A percentile compares a stretch with the other conserved stretches of the same genome.
Conservation (phyloP, 257 asterid species). For the Rhazya stricta region DNA sequence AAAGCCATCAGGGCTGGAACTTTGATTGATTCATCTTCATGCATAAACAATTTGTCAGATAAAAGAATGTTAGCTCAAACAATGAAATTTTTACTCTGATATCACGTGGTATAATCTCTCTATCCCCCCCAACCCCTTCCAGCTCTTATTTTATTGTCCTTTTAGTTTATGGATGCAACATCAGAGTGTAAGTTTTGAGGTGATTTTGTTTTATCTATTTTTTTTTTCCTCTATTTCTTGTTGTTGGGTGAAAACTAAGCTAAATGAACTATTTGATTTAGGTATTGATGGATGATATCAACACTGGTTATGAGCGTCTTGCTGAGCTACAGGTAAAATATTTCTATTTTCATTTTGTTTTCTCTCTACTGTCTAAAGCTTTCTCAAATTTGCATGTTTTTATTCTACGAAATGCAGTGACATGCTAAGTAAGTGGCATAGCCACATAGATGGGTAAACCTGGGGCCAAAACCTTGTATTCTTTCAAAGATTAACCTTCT, state of each 20-base stretch:
- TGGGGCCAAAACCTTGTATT: no score
- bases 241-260: neutral
- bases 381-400: neutral
- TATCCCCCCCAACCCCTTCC: neutral
- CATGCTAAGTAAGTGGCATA: neutral
- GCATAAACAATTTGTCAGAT: no score
- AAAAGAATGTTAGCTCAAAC: neutral
- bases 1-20: no score
- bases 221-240: neutral
- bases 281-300: conserved; percentile 91
- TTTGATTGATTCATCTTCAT: no score
- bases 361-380: neutral
- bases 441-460: neutral
- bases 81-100: neutral
- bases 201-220: neutral
- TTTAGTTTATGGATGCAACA: neutral
- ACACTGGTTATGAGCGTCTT: conserved; percentile 93
- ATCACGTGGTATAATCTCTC: neutral
- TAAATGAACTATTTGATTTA: conserved; percentile 23
- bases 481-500: no score
- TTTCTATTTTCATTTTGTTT: neutral
- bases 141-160: neutral
- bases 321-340: conserved; percentile 80
- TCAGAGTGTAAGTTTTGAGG: neutral
- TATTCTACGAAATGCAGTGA: neutral